Evolutionary conservation across 352 stramenopile genomes (phyloP).

Genomic region (Globisporangium okanoganense): DNA sequence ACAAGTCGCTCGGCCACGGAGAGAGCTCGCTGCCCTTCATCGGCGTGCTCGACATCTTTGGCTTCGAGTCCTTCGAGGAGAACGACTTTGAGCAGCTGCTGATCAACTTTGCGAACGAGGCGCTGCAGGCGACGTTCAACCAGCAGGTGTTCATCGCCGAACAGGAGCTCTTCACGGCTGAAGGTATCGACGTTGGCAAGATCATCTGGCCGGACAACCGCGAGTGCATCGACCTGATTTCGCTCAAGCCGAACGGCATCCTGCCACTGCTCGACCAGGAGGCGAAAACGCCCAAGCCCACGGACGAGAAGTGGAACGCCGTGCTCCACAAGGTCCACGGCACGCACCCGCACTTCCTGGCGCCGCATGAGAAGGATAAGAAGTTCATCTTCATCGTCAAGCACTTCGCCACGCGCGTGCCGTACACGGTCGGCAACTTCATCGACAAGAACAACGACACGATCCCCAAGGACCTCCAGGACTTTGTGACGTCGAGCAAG

Average conservation of each 20-base stretch:
- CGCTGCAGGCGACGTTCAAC: conserved; percentile 87
- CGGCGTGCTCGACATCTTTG: conserved; percentile 97
- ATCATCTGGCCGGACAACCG: conserved; percentile 83
- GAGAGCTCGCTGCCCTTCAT: conserved; percentile 82
- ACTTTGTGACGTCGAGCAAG: conserved; percentile 83
- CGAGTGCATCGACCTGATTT: conserved; percentile 85
- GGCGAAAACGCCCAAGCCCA: conserved; percentile 73
- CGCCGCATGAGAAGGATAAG: conserved; percentile 84
- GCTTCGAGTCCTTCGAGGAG: conserved; percentile 94
- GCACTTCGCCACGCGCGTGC: conserved; percentile 94
- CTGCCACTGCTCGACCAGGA: conserved; percentile 78
- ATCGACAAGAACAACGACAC: conserved; percentile 97
- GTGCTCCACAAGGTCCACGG: conserved; percentile 78
- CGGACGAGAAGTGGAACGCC: conserved; percentile 84
- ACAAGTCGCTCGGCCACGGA: conserved; percentile 78
- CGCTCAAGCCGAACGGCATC: conserved; percentile 76
- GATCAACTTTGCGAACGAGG: conserved; percentile 91
- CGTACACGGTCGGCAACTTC: conserved; percentile 95
- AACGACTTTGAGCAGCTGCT: conserved; percentile 92
- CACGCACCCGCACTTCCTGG: conserved; percentile 65
- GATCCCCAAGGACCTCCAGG: conserved; percentile 89
- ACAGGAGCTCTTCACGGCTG: conserved; percentile 70
- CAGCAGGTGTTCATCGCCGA: conserved; percentile 88
- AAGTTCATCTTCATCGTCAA: conserved; percentile 95
- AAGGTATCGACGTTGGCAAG: conserved; percentile 83